Conservation (phyloP, 805 yeast species). For the Saccharomycopsis fodiens region DNA sequence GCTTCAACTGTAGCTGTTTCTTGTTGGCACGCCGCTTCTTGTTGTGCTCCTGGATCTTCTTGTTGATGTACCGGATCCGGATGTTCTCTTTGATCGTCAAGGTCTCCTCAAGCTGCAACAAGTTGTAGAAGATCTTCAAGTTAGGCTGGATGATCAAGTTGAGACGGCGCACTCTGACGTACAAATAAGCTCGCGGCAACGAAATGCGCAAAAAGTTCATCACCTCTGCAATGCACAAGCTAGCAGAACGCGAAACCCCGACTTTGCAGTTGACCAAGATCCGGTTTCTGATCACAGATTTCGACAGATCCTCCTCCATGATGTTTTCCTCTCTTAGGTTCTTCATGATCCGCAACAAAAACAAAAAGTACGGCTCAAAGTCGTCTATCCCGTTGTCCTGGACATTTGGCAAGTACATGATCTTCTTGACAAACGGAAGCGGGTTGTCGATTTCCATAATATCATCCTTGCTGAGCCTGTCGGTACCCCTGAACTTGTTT, state of each 20-base stretch:
- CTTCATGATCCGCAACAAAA: slow-evolving; percentile 14
- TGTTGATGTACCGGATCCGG: slow-evolving; percentile 15
- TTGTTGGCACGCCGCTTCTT: slow-evolving; percentile 9
- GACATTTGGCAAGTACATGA: slow-evolving; percentile 60
- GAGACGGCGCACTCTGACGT: slow-evolving; percentile 82
- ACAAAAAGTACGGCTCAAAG: slow-evolving; percentile 33
- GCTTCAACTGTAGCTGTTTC: slow-evolving; percentile 13
- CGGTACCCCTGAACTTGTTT: slow-evolving; percentile 10
- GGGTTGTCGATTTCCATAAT: slow-evolving; percentile 19
- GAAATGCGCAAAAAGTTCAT: slow-evolving; percentile 71
- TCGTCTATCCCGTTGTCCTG: slow-evolving; percentile 93
- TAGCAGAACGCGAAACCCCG: slow-evolving; percentile 92
- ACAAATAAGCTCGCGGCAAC: slow-evolving; percentile 74
- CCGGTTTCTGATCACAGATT: slow-evolving; percentile 20
- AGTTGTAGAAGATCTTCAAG: slow-evolving; percentile 83
- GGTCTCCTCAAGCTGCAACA: slow-evolving; percentile 43
- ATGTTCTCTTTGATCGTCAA: slow-evolving; percentile 20
- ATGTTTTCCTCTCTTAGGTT: slow-evolving; percentile 39
- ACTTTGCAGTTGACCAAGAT: slow-evolving; percentile 89
- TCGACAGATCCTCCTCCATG: slow-evolving; percentile 36
- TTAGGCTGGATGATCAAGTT: slow-evolving; percentile 95
- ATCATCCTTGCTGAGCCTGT: slow-evolving; percentile 14
- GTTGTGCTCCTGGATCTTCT: slow-evolving; percentile 16
- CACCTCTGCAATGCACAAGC: slow-evolving; percentile 92
- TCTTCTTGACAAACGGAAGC: slow-evolving; percentile 17